phyloP scores from a whole-genome alignment of 2,329 filamentous ascomycete species.

The Pyrenochaeta sp. region DNA sequence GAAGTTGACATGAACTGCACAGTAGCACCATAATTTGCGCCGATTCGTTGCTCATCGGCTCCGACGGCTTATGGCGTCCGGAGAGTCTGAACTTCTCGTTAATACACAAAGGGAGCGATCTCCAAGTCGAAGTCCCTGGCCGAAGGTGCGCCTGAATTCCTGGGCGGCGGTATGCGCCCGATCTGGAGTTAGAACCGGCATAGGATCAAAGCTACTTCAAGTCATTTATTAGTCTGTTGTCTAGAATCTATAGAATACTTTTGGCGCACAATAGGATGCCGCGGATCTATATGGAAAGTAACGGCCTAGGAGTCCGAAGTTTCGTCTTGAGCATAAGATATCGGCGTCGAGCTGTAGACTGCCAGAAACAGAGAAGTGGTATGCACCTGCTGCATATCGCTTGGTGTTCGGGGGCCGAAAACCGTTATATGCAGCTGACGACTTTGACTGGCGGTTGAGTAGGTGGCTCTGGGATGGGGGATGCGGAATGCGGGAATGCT shows the following conservation, averaged over 20 bases:
- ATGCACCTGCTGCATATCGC: slow-evolving; percentile 7
- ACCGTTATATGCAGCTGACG: slow-evolving; percentile 20
- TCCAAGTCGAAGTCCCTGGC: background rate
- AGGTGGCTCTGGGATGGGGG: background rate
- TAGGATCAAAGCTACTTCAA: background rate
- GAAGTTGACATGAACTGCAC: background rate
- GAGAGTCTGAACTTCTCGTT: background rate
- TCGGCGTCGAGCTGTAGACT: background rate
- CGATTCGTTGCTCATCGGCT: background rate
- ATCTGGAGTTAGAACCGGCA: background rate
- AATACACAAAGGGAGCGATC: background rate
- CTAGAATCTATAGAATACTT: no score
- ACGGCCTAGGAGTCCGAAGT: background rate
- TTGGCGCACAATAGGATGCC: no score
- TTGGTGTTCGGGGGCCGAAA: slow-evolving; percentile 35
- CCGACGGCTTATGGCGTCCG: background rate
- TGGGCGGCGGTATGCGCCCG: no score
- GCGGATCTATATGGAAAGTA: no score
- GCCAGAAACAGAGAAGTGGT: background rate
- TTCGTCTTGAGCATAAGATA: background rate
- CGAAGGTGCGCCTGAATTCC: background rate
- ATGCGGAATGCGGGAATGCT: slow-evolving; percentile 9
- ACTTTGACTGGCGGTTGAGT: background rate
- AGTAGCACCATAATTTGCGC: background rate
- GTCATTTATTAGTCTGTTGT: background rate